phyloP scores from a whole-genome alignment of 202 grass and related monocot species.

The Digitaria exilis region DNA sequence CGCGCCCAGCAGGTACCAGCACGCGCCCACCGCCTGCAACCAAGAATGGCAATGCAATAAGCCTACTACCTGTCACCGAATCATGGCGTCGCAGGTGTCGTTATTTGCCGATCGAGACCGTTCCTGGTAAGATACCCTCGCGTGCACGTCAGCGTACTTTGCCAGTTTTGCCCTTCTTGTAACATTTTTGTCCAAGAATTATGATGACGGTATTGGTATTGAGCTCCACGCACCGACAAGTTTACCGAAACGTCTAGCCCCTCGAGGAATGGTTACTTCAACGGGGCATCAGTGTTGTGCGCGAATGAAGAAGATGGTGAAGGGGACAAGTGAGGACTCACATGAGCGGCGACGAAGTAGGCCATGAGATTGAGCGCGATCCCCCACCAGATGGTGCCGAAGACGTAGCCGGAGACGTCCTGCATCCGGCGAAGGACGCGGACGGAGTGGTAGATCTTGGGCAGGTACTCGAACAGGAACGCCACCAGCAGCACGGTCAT shows the following conservation, averaged over 20 bases:
- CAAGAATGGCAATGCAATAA: background rate
- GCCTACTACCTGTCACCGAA: background rate
- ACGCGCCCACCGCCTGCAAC: conserved; percentile 74
- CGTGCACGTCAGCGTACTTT: background rate
- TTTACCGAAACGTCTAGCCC: background rate
- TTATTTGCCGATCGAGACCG: background rate
- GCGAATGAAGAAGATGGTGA: background rate
- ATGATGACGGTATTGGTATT: too few relatives aligned
- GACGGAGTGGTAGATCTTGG: conserved; percentile 83
- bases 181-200: too few relatives aligned
- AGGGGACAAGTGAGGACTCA: conserved; percentile 16
- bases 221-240: background rate
- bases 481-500: conserved; percentile 67
- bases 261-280: background rate
- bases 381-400: conserved; percentile 93
- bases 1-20: conserved; percentile 83
- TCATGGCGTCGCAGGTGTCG: background rate
- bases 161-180: too few relatives aligned
- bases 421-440: conserved; percentile 78
- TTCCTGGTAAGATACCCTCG: background rate
- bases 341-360: conserved; percentile 91
- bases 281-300: background rate
- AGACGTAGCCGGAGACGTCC: conserved; percentile 60
- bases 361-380: conserved; percentile 88
- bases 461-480: conserved; percentile 83